A percentile compares a stretch with the other conserved stretches of the same genome.
Conservation (phyloP, 768 basidiomycete species). For the Leccinum subgranulosum region DNA sequence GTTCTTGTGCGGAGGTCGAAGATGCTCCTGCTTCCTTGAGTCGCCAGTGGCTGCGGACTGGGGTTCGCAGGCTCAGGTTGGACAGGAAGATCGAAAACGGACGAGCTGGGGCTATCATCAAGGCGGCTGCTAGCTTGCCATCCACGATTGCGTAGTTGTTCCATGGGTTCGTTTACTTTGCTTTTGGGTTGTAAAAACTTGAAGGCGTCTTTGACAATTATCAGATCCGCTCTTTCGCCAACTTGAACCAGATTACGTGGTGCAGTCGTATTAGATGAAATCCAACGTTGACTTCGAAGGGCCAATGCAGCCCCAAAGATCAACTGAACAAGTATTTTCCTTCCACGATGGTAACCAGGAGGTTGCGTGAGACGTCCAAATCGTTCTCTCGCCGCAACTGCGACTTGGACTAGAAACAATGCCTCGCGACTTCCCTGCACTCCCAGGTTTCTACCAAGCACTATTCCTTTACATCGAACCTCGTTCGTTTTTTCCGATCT, state of each 20-base stretch:
- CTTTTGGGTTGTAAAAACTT: neutral
- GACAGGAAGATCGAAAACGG: constrained; percentile 70
- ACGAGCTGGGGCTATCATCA: constrained; percentile 59
- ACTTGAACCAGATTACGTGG: neutral
- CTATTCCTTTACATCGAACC: constrained; percentile 69
- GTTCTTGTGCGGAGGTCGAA: constrained; percentile 3
- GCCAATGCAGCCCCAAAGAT: neutral
- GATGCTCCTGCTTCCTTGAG: constrained; percentile 8
- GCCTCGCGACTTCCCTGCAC: constrained; percentile 44
- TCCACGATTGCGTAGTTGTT: constrained; percentile 11
- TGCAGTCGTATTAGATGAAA: neutral
- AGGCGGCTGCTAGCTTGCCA: constrained; percentile 4
- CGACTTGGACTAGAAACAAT: constrained; percentile 7
- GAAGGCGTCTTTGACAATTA: neutral
- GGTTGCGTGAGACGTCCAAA: neutral
- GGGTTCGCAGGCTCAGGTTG: constrained; percentile 32
- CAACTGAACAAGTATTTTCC: neutral
- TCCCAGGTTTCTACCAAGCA: constrained; percentile 59
- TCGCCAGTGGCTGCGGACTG: constrained; percentile 19
- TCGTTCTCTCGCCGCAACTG: neutral
- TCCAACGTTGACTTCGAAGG: neutral
- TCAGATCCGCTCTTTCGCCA: neutral
- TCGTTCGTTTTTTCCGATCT: constrained; percentile 33
- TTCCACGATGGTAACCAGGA: neutral
- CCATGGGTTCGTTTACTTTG: constrained; percentile 7